A percentile compares a stretch with the other conserved stretches of the same genome.
Evolutionary conservation across 768 basidiomycete genomes (phyloP).

Genomic region (Rhodotorula graminis): DNA sequence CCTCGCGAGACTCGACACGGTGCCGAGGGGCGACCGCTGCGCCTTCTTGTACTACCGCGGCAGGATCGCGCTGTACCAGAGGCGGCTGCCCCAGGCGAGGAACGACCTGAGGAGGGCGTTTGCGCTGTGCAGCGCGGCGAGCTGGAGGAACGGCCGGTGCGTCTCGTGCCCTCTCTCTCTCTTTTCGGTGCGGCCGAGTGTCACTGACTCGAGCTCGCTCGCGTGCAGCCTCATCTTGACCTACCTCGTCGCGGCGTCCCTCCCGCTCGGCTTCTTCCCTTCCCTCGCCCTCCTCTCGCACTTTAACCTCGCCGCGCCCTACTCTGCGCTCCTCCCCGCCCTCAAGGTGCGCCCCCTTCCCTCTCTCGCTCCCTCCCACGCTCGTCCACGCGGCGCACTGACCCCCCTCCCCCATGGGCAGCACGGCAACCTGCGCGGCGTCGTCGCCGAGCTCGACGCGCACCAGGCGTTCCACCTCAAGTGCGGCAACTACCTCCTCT

Average conservation of each 20-base stretch:
- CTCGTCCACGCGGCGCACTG: too few species aligned
- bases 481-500: constrained; percentile 38
- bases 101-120: constrained; percentile 35
- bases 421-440: constrained; percentile 34
- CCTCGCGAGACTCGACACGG: constrained; percentile 15
- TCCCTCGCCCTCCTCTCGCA: constrained; percentile 13
- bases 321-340: constrained; percentile 14
- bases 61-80: constrained; percentile 40
- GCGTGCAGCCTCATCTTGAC: constrained; percentile 38
- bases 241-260: constrained; percentile 36
- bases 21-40: constrained; percentile 34
- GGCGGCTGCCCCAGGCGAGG: constrained; percentile 36
- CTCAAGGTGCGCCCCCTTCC: constrained; percentile 23
- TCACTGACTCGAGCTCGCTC: too few species aligned
- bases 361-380: background rate
- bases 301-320: constrained; percentile 33
- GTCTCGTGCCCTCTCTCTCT: background rate
- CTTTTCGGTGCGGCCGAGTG: background rate
- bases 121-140: constrained; percentile 13
- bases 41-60: constrained; percentile 41
- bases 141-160: constrained; percentile 32
- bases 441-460: constrained; percentile 10
- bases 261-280: constrained; percentile 40
- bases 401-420: background rate
- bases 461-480: constrained; percentile 29